Conservation (phyloP, 1,284 basidiomycete genomes). For the Cystobasidium pallidum region DNA sequence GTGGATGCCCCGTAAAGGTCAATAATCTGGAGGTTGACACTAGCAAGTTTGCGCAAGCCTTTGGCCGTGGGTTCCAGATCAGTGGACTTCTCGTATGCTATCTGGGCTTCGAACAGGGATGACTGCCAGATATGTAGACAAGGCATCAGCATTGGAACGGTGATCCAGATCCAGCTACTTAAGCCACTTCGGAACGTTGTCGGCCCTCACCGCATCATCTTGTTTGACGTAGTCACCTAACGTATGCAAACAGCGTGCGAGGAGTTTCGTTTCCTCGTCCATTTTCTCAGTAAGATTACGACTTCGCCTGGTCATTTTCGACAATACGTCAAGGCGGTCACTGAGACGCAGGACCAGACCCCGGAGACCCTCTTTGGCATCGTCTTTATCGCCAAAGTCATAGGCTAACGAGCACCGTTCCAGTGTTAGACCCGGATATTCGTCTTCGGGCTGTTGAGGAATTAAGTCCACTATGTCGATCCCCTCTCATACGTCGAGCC, state of each 20-base stretch:
- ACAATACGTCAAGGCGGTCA: slow-evolving; percentile 17
- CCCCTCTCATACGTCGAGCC: neutral
- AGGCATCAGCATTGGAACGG: too few species aligned
- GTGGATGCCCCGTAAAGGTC: neutral
- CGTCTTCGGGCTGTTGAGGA: slow-evolving; percentile 31
- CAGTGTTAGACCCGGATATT: slow-evolving; percentile 34
- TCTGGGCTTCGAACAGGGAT: slow-evolving; percentile 35
- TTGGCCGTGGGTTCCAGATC: slow-evolving; percentile 31
- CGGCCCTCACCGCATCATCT: slow-evolving; percentile 21
- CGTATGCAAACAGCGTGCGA: slow-evolving; percentile 26
- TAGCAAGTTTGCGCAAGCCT: slow-evolving; percentile 40
- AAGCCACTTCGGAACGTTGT: too few species aligned
- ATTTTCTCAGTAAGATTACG: slow-evolving; percentile 26
- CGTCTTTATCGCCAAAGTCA: slow-evolving; percentile 27
- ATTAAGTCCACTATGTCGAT: neutral
- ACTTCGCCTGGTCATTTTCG: slow-evolving; percentile 13
- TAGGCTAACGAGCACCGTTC: slow-evolving; percentile 31
- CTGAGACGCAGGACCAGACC: slow-evolving; percentile 22
- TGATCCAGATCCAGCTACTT: too few species aligned
- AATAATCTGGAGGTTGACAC: slow-evolving; percentile 26
- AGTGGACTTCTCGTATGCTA: slow-evolving; percentile 34
- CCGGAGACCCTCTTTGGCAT: slow-evolving; percentile 27
- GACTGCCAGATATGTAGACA: neutral
- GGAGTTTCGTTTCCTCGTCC: slow-evolving; percentile 14
- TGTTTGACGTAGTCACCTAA: slow-evolving; percentile 25